Percentiles rank a stretch among this genome's conserved stretches.
Evolutionary conservation across 805 yeast genomes (phyloP).

Genomic region (Blastobotrys parvus): DNA sequence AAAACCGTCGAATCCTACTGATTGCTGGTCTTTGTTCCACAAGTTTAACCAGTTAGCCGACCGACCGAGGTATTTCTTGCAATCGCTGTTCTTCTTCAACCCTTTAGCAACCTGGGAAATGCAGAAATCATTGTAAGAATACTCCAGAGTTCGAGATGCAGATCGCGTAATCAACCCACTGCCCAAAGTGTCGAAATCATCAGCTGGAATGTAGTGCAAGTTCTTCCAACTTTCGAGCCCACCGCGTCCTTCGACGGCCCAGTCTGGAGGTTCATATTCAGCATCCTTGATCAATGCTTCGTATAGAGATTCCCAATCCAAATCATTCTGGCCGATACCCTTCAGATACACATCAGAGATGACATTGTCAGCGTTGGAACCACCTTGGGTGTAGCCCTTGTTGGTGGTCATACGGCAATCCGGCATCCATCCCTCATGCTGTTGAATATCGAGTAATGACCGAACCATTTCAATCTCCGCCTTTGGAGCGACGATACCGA

Average conservation of each 20-base stretch:
- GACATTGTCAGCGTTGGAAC: conserved; percentile 31
- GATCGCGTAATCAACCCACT: conserved; percentile 23
- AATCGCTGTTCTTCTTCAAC: conserved; percentile 20
- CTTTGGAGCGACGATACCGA: conserved; percentile 25
- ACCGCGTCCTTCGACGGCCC: conserved; percentile 31
- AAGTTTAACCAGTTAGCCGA: conserved; percentile 32
- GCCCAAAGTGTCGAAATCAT: conserved; percentile 7
- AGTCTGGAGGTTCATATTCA: conserved; percentile 29
- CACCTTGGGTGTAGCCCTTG: conserved; percentile 34
- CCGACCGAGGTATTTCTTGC: conserved; percentile 26
- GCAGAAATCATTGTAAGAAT: conserved; percentile 32
- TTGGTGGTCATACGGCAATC: conserved; percentile 33
- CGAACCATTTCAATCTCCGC: conserved; percentile 27
- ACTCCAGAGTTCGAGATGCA: conserved; percentile 32
- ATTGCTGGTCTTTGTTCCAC: conserved; percentile 28
- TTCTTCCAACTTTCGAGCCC: conserved; percentile 31
- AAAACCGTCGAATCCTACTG: conserved; percentile 27
- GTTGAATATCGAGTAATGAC: conserved; percentile 26
- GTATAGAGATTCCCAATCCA: conserved; percentile 29
- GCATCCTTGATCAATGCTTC: conserved; percentile 31
- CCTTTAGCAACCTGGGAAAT: conserved; percentile 30
- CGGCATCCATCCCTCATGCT: conserved; percentile 31
- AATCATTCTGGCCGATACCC: conserved; percentile 16
- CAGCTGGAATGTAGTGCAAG: conserved; percentile 28
- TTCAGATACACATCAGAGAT: conserved; percentile 32